Percentiles rank a stretch among this genome's conserved stretches.
Evolutionary conservation across 495 filamentous ascomycete genomes (phyloP).

Genomic region (Acidiella bohemica): DNA sequence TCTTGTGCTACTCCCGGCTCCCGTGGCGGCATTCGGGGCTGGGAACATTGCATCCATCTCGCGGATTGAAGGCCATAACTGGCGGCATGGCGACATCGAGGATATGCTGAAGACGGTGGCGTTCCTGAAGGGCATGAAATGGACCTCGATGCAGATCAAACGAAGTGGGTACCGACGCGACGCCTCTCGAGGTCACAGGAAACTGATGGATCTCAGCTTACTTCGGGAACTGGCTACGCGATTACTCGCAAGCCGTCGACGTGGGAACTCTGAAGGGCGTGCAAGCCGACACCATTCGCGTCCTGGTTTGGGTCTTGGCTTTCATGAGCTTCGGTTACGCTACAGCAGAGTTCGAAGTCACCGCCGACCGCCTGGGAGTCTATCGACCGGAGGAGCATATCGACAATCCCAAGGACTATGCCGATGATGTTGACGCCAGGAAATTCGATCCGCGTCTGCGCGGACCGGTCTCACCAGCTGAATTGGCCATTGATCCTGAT

Average conservation of each 20-base stretch:
- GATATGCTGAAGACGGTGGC: conserved; percentile 83
- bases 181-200: not conserved
- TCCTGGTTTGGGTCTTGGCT: conserved; percentile 80
- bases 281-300: conserved; percentile 77
- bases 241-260: conserved; percentile 75
- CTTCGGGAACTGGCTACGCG: conserved; percentile 40
- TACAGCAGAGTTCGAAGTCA: conserved; percentile 95
- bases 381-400: conserved; percentile 88
- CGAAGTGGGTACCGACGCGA: conserved; percentile 69
- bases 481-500: conserved; percentile 67
- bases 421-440: conserved; percentile 74
- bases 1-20: conserved; percentile 47
- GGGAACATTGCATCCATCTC: conserved; percentile 94
- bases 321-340: conserved; percentile 93
- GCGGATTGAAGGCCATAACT: conserved; percentile 86
- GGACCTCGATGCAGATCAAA: conserved; percentile 79
- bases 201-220: not conserved
- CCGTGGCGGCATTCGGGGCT: conserved; percentile 71
- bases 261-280: conserved; percentile 81
- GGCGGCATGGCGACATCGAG: conserved; percentile 88
- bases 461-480: conserved; percentile 54
- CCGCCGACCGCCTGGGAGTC: conserved; percentile 73
- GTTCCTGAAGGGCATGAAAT: conserved; percentile 83
- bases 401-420: conserved; percentile 70
- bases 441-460: conserved; percentile 74